Base-by-base conservation (phyloP, 495 filamentous ascomycete species). In the Neurospora pannonica region DNA sequence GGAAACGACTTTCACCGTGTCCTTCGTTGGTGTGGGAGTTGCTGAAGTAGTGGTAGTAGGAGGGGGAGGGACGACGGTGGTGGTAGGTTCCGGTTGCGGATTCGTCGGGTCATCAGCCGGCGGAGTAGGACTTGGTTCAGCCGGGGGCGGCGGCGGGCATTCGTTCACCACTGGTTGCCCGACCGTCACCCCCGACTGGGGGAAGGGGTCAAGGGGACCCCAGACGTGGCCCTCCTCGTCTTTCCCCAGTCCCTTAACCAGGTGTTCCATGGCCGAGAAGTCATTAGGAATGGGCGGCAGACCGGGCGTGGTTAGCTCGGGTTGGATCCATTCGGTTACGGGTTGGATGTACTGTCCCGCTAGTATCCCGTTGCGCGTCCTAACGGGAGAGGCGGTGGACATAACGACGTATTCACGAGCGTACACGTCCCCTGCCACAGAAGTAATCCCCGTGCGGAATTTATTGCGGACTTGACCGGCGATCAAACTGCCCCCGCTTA, bases 321-420 rank as follows among this genome's bases (percentile, higher is more conserved):
- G 78, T 28, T 79, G 78, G 21, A 79, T 79, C 82, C 83, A 85
- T 38, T 84, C 83, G 36, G 76, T 78, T 17, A 85, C 80, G n/a
- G 84, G 83, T 28, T 77, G 72, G 19, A 83, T 72, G 69, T 84
- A 85, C 19, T 81, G 79, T 5, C 84, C 83, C 5, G 83, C 83
- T 8, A 77, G 28, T 34, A 85, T 80, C 24, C 80, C 82, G 78
- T 85, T 81, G 24, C 76, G 74, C 1, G 83, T 85, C 15, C 38
- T 46, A 2, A 77, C 76, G 17, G 74, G 70, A 5, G 62, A 42
- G 0, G 60, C 0, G 0, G 40, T 72, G 0, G 34, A 40, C 46
- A 24, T 0, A 0, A 62, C 1, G 31, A 77, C 75, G 60, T 85
- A 84, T 74, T 85, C 83, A 21, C 84, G 76, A 0, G 80, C 82